Evolutionary conservation across 176 grass and related monocot genomes (phyloP).

Genomic region (Puccinellia tenuiflora): DNA sequence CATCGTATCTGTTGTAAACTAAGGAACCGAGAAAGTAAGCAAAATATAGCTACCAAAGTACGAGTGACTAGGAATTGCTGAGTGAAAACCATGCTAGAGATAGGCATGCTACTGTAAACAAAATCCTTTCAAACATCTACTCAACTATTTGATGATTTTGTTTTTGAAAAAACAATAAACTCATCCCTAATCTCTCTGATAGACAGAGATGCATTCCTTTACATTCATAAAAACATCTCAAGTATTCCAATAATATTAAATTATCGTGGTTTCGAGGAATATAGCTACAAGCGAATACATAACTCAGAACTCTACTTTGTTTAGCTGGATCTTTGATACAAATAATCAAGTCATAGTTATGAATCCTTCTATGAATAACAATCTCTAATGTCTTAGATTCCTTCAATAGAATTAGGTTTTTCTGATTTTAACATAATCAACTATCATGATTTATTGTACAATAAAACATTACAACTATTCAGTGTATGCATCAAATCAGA

Average conservation of each 20-base stretch:
- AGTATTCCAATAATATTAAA: background rate
- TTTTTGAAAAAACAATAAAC: background rate
- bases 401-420: background rate
- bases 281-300: background rate
- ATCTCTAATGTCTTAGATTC: background rate
- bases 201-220: background rate
- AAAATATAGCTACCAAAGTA: background rate
- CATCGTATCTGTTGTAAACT: background rate
- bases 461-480: no score
- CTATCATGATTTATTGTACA: background rate
- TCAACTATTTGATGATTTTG: background rate
- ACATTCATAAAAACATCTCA: background rate
- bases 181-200: accelerated
- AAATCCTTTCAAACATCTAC: background rate
- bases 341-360: background rate
- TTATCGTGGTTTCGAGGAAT: background rate
- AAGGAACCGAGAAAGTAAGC: background rate
- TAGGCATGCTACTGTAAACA: no score
- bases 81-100: background rate
- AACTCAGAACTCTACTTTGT: background rate
- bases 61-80: background rate
- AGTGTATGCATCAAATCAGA: no score
- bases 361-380: background rate
- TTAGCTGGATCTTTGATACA: background rate
- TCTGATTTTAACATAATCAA: background rate